Base-by-base conservation (phyloP, 208 protist species). In the Novymonas esmeraldas region DNA sequence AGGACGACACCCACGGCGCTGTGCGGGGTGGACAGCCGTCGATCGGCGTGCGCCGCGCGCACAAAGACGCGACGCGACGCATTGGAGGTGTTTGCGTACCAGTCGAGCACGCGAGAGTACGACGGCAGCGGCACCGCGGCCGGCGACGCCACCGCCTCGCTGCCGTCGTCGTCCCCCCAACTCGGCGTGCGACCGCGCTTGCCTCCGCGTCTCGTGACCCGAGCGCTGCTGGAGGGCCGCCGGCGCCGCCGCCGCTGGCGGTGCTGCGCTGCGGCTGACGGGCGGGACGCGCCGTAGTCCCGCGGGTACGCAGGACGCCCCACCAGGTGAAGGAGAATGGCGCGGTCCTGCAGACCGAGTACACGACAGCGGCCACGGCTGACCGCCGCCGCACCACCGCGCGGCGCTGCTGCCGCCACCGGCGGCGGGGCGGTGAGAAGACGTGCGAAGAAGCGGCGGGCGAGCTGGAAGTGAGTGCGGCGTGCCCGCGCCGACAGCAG, bases 331-430 rank as follows among this genome's bases (percentile, higher is more conserved):
- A 86, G 62, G 51, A 93, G 69, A n/a, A 59, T 67, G 2, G 59
- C 57, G 31, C 87, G 79, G 22, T 93, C 87, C 36, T 68, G 56
- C 14, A 73, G 42, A 20, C 81, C 83, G 29, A 89, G 73, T 26
- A 77, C 48, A 29, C 77, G 67, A 20, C 67, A 76, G 13, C 65
- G 64, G 14, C 49, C 36, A 0, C 58, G 64, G 46, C 63, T 73
- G 34, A 5, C 34, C 14, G 36, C 14, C 20, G 26, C 11, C 22
- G 48, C 9, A 45, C 33, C 34, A 22, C 33, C 22, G 22, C 48
- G 11, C n/a, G 0, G 11, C 16, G 34, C 24, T 14, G 11, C 6
- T 31, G 34, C 29, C n/a, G 20, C 14, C 45, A n/a, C 22, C 11
- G 38, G 13, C 0, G 48, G 49, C 2, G 70, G 48, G 0, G 46